Conservation (phyloP, 164 flowering plant species). For the Liquidambar formosana region DNA sequence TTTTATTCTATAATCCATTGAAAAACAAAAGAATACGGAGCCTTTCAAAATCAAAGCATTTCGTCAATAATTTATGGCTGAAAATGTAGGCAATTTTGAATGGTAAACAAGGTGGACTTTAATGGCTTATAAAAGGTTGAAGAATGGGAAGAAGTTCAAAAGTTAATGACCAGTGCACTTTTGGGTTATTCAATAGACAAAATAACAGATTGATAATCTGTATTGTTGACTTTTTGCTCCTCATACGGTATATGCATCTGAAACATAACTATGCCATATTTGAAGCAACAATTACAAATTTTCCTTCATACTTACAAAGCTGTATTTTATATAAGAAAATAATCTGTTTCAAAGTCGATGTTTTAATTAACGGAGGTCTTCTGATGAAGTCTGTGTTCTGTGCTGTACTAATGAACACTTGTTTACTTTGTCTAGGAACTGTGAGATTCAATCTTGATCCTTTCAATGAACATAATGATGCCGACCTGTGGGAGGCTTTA, state of each 20-base stretch:
- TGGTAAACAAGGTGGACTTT: not conserved
- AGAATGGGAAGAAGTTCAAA: not conserved
- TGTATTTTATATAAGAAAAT: not conserved
- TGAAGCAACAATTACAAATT: not conserved
- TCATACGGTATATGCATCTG: too few relatives aligned
- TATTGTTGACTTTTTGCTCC: too few relatives aligned
- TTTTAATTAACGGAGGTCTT: not conserved
- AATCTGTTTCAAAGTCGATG: not conserved
- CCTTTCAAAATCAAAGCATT: not conserved
- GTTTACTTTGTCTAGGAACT: conserved; percentile 51
- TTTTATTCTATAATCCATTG: too few relatives aligned
- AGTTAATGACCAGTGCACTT: not conserved
- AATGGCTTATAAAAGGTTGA: not conserved
- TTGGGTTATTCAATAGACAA: not conserved
- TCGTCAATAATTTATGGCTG: not conserved
- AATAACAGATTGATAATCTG: too few relatives aligned
- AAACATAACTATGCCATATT: too few relatives aligned
- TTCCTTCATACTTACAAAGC: not conserved
- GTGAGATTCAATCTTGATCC: conserved; percentile 98
- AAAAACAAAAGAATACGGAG: not conserved
- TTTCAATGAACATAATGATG: conserved; percentile 89
- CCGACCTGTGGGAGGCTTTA: conserved; percentile 97
- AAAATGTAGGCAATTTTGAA: not conserved
- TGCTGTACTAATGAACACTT: conserved; percentile 5
- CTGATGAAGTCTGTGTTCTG: not conserved